These are phyloP conservation scores for Ogataea corticis DNA, from an alignment of 805 yeast genomes.

Conservation along the genomic window DNA sequence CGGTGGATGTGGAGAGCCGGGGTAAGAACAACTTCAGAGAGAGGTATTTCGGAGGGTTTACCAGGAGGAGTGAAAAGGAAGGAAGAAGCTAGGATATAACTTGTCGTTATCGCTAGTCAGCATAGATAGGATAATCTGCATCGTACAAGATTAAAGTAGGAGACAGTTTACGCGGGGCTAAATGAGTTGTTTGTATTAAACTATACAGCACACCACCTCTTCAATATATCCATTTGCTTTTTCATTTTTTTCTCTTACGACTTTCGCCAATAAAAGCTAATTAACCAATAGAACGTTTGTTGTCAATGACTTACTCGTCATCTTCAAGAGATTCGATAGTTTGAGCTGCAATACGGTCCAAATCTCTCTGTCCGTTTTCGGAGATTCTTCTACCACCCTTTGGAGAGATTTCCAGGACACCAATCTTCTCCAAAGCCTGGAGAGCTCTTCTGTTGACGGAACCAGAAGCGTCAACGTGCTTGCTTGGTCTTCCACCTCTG, in stretches of 20 bases:
- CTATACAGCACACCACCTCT: conserved; percentile 10
- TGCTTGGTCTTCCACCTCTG: conserved; percentile 99
- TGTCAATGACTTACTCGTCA: conserved; percentile 39
- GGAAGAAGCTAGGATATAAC: too few species aligned
- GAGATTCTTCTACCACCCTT: conserved; percentile 99
- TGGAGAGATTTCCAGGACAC: conserved; percentile 93
- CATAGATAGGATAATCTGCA: too few species aligned
- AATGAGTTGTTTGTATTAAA: conserved; percentile 6
- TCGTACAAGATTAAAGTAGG: not conserved
- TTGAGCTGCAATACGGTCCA: conserved; percentile 99
- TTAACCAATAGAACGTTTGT: conserved; percentile 12
- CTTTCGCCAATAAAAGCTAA: conserved; percentile 1
- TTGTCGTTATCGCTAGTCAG: too few species aligned
- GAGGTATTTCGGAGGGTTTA: conserved; percentile 70
- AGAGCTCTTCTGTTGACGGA: conserved; percentile 98
- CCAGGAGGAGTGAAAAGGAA: conserved; percentile 27
- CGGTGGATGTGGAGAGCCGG: conserved; percentile 43
- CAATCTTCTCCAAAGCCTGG: conserved; percentile 97
- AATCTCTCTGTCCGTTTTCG: conserved; percentile 99
- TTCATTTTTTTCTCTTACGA: conserved; percentile 5
- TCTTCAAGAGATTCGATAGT: conserved; percentile 87
- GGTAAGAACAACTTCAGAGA: conserved; percentile 67
- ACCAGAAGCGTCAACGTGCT: conserved; percentile 99
- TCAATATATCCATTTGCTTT: conserved; percentile 10
- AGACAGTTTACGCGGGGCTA: too few species aligned